Base-by-base conservation (phyloP, 1,139 yeast species). In the Komagataea norvegica region DNA sequence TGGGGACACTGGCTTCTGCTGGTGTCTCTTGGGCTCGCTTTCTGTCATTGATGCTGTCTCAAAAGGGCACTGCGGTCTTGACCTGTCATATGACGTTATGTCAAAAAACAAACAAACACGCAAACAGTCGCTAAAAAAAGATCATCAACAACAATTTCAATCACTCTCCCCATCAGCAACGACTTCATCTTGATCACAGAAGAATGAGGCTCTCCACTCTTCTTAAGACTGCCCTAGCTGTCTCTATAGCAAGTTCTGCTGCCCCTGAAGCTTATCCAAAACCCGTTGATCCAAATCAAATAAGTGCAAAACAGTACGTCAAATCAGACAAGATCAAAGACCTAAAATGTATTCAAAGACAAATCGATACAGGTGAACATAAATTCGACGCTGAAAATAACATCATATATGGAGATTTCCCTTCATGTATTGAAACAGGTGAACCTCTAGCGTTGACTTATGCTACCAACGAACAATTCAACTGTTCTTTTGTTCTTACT, bases 341-440 rank as follows among this genome's bases (percentile, higher is more conserved):
- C 29, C 59, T 83, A 38, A 76, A 73, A 47, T 83, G 91, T 57
- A 81, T 78, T 43, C 61, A 73, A 34, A 65, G 93, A 52, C 74
- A 79, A 45, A 82, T 82, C 41, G 86, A 80, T 49, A 75, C 69
- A 45, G 93, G 93, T 38, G 91, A 83, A 56, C 91, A 83, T 60
- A 70, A 72, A 47, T 77, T 79, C 46, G 87, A 81, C 52, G 68
- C 66, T 6, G 65, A 74, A 32, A 71, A 72, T n/a, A 64, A 74
- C 42, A 77, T 83, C 41, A 56, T 79, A 11, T 80, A 78, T 48
- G 68, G 61, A 1, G 66, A 74, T 4, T 79, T 82, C 48, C 83
- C 87, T 1, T 61, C 52, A 9, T 83, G 93, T 60, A 64, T 67
- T 42, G 91, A 83, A 53, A 77, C 87, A 0, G 75, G 74, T 4